phyloP scores from a whole-genome alignment of 2,329 filamentous ascomycete species.

The Pyrenochaeta sp. region DNA sequence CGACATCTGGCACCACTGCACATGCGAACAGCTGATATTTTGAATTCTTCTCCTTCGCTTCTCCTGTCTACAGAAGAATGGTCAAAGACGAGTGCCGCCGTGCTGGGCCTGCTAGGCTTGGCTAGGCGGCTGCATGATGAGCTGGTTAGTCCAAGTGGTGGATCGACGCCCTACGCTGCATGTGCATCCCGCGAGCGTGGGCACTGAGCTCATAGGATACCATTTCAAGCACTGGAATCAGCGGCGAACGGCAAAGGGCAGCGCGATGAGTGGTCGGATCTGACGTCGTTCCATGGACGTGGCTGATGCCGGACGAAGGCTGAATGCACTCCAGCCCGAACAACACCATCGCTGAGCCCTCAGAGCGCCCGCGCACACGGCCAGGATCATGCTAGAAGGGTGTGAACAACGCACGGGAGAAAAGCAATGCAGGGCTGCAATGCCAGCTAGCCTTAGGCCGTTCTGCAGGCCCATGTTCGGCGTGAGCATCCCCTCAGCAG shows the following conservation, averaged over 20 bases:
- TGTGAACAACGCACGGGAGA: constrained; percentile 29
- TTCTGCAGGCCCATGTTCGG: constrained; percentile 16
- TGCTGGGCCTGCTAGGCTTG: constrained; percentile 8
- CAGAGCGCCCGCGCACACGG: constrained; percentile 7
- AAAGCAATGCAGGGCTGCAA: constrained; percentile 21
- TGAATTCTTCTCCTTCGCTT: neutral
- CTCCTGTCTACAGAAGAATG: neutral
- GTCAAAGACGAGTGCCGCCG: constrained; percentile 1
- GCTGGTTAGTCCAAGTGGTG: constrained; percentile 36
- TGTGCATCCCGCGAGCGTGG: constrained; percentile 39
- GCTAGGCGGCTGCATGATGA: constrained; percentile 43
- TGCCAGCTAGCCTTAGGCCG: constrained; percentile 26
- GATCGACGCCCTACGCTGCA: constrained; percentile 34
- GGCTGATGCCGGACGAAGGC: constrained; percentile 27
- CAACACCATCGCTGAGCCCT: constrained; percentile 6
- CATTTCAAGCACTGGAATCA: constrained; percentile 19
- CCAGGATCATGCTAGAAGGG: constrained; percentile 14
- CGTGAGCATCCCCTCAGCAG: neutral
- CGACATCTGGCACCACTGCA: neutral
- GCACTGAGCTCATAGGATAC: constrained; percentile 48
- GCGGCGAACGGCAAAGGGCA: constrained; percentile 22
- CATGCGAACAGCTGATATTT: constrained; percentile 5
- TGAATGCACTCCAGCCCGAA: constrained; percentile 17
- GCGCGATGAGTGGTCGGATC: constrained; percentile 27
- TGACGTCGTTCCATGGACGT: constrained; percentile 25